Evolutionary conservation across 805 yeast species (phyloP), one percentile per base, ranked within the genome.

Genomic region (Metschnikowia rubicola): DNA sequence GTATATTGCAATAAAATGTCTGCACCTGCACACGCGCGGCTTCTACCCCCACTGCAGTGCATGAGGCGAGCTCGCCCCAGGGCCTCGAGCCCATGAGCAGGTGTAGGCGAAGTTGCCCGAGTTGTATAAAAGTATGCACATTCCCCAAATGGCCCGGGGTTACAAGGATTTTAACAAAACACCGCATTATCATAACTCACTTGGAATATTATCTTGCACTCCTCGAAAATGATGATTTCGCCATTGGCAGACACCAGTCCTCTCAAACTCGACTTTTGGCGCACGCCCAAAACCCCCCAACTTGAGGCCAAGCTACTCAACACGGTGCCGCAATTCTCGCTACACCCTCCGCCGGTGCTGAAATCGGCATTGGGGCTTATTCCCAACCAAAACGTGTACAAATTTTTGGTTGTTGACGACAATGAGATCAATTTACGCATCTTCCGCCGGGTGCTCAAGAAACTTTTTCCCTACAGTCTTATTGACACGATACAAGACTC

Each of bases 371-470:
- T 39, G 31, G 44, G 41, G 9, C 19, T 40, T 11, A 37, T 33
- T 19, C 56, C 63, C 30, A 54, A 54, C 52, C 36, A 30, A 31
- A 35, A 30, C 28, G 39, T 44, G 10, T 59, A 50, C 51, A 15
- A 33, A n/a, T 62, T 62, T 17, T 47, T 62, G 29, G 51, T 70
- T 12, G 75, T 73, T 13, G 78, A 73, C 55, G 78, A 73, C 54
- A 73, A 73, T 47, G 54, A 62, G 17, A 70, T 73, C 46, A 71
- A 73, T 52, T 56, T 73, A 35, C 64, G 64, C 40, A 72, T 73
- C 6, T 56, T 73, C 44, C 57, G 56, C 30, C 63, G 62, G 30
- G 58, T 71, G 9, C 55, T 73, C 13, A 36, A 32, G 31, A 68
- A 62, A 50, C 48, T 72, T 19, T 73, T 65, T 48, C 75, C 75